Percentiles rank a stretch among this genome's conserved stretches.
Evolutionary conservation across 768 basidiomycete genomes (phyloP).

Genomic region (Hypholoma fasciculare): DNA sequence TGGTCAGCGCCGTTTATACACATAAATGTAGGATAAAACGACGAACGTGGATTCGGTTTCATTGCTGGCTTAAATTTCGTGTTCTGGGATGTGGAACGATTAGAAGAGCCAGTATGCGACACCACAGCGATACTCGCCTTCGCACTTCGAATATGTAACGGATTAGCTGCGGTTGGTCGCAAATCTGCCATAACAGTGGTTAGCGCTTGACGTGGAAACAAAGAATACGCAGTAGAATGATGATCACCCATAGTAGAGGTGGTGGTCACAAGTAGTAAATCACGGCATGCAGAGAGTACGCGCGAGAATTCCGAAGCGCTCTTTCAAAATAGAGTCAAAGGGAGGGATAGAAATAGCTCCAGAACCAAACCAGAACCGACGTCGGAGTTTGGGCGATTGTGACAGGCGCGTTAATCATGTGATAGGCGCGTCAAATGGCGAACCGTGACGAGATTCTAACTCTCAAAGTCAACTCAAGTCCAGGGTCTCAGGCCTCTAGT

Average conservation of each 20-base stretch:
- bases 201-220: too few relatives aligned
- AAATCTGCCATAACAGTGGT: background rate
- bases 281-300: too few relatives aligned
- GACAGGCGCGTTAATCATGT: conserved; percentile 7
- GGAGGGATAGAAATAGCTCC: too few relatives aligned
- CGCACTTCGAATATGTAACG: background rate
- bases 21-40: background rate
- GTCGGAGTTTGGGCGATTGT: background rate
- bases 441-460: conserved; percentile 10
- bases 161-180: background rate
- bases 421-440: conserved; percentile 28
- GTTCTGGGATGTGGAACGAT: conserved; percentile 4
- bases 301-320: too few relatives aligned
- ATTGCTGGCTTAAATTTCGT: conserved; percentile 21
- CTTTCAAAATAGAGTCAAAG: too few relatives aligned
- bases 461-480: background rate
- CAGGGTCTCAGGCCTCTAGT: too few relatives aligned
- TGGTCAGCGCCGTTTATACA: background rate
- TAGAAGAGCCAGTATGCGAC: too few relatives aligned
- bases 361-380: background rate
- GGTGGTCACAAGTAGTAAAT: too few relatives aligned
- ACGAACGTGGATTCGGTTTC: background rate
- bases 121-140: background rate
- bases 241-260: too few relatives aligned
- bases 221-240: too few relatives aligned